Base-by-base conservation (phyloP, 129 eudicot genomes). In the Escallonia herrerae region DNA sequence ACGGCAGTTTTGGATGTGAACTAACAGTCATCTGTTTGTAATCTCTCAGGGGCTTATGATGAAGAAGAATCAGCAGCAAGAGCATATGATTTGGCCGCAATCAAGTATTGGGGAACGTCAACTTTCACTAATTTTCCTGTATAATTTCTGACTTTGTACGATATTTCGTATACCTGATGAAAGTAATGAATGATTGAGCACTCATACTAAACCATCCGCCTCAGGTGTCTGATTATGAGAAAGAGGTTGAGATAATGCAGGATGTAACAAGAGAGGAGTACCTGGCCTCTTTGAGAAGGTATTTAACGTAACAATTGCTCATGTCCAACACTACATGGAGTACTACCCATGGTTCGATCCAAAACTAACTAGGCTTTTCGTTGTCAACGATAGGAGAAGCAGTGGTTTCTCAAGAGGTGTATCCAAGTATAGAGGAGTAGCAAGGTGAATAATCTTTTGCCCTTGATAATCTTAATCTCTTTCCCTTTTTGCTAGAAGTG, bases 331-430 rank as follows among this genome's bases (percentile, higher is more conserved):
- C 22, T 10, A 38, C 8, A 4, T 54, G 7, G 5, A 62, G 56
- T 8, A 43, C 9, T 38, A 11, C 3, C 7, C 38, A 40, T 54
- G 39, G 33, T 41, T 53, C 12, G 3, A 37, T 14, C 41, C 49
- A 66, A 55, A 8, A 64, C 62, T 47, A 15, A 72, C 8, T 52
- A 48, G 22, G 64, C 70, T 65, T 71, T 12, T 57, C 49, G 5
- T 14, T 62, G 12, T 46, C 53, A 8, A 60, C 40, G 14, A 58
- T 64, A 89, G 96, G 76, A 80, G 83, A 80, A 89, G 96, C 80
- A 89, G 91, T 45, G 96, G 96, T 44, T 89, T 89, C 72, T 84
- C 96, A 61, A 80, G 96, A 75, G 96, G 96, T 6, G 96, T 80
- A 53, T 89, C 94, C 52, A 89, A 85, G 63, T 89, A 89, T 47